Conservation (phyloP, 495 filamentous ascomycete species). For the Tetracladium setigerum region DNA sequence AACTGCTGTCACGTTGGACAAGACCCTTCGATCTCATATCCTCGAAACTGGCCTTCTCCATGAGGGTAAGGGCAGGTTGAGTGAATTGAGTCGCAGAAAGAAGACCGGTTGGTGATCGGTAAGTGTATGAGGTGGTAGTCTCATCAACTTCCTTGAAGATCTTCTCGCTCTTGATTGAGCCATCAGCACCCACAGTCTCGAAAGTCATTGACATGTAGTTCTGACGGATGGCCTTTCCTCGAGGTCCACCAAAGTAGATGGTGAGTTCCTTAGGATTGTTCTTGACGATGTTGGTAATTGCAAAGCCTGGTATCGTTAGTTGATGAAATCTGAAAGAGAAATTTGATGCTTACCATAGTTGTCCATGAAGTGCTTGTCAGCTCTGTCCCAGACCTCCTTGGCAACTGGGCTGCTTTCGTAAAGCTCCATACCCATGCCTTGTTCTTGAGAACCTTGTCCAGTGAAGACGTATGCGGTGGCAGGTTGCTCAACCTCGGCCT, state of each 20-base stretch:
- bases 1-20: conserved; percentile 91
- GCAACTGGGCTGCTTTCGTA: conserved; percentile 89
- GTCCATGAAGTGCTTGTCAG: conserved; percentile 96
- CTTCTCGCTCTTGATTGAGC: conserved; percentile 91
- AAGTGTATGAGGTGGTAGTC: conserved; percentile 88
- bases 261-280: conserved; percentile 99
- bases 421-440: conserved; percentile 99
- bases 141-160: conserved; percentile 98
- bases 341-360: conserved; percentile 70
- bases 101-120: conserved; percentile 89
- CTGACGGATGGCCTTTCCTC: conserved; percentile 91
- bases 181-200: conserved; percentile 87
- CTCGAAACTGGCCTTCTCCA: conserved; percentile 99
- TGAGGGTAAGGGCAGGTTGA: conserved; percentile 91
- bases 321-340: not conserved
- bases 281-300: conserved; percentile 97
- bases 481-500: conserved; percentile 98
- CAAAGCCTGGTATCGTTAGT: conserved; percentile 60
- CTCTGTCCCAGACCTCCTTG: conserved; percentile 95
- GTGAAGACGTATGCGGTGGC: conserved; percentile 97
- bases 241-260: conserved; percentile 94
- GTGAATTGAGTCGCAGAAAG: conserved; percentile 98
- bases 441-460: conserved; percentile 94
- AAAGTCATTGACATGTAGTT: conserved; percentile 99
- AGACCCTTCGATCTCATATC: conserved; percentile 97